A percentile compares a stretch with the other conserved stretches of the same genome.
phyloP scores from a whole-genome alignment of 768 basidiomycete species.

The Lactifluus hygrophoroides region DNA sequence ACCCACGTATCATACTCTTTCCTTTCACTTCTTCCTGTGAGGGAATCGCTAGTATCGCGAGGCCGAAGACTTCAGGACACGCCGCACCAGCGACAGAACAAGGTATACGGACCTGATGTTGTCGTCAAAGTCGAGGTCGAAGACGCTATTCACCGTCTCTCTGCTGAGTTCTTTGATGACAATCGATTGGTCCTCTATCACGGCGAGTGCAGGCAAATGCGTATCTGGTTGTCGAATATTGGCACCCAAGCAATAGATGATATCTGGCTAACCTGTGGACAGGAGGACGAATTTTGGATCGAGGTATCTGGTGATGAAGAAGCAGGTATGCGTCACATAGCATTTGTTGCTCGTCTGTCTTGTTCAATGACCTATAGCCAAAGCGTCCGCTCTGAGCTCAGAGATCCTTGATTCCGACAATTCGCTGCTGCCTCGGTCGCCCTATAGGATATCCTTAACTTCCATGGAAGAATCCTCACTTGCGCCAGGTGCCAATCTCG shows the following conservation, averaged over 20 bases:
- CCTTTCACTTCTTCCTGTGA: conserved; percentile 58
- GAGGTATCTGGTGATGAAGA: conserved; percentile 23
- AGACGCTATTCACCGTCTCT: conserved; percentile 55
- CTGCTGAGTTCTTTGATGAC: conserved; percentile 47
- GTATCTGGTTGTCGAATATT: conserved; percentile 55
- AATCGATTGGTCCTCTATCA: conserved; percentile 45
- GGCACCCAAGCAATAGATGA: conserved; percentile 55
- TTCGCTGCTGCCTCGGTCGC: conserved; percentile 39
- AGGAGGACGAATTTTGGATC: conserved; percentile 58
- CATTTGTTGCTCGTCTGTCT: not conserved
- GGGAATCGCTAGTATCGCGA: conserved; percentile 58
- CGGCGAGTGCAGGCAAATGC: conserved; percentile 55
- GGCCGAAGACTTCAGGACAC: conserved; percentile 75
- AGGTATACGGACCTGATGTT: conserved; percentile 65
- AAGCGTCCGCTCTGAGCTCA: conserved; percentile 17
- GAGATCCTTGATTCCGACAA: conserved; percentile 45
- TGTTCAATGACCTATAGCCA: not conserved
- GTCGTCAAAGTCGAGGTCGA: conserved; percentile 53
- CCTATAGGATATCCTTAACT: conserved; percentile 38
- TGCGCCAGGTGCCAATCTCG: conserved; percentile 40
- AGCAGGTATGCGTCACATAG: conserved; percentile 5
- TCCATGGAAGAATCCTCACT: conserved; percentile 26
- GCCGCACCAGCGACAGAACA: conserved; percentile 53
- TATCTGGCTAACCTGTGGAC: conserved; percentile 58
- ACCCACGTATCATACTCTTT: conserved; percentile 59